Conservation (phyloP, 306 rosid species). For the Casuarina equisetifolia region DNA sequence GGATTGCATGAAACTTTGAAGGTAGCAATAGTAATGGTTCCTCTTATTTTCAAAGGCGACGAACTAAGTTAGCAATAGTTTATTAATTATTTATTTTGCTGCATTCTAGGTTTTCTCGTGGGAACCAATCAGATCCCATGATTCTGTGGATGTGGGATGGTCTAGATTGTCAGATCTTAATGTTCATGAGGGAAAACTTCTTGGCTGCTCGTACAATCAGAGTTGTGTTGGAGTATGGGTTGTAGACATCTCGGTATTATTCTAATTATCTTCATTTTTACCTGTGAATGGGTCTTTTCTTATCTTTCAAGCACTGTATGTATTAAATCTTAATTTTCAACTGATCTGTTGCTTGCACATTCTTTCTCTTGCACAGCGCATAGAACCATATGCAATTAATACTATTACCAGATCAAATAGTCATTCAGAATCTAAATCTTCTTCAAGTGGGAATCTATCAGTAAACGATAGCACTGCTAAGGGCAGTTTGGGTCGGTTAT, state of each 20-base stretch:
- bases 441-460: slow-evolving; percentile 61
- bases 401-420: slow-evolving; percentile 67
- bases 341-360: slow-evolving; percentile 25
- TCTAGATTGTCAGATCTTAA: slow-evolving; percentile 92
- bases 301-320: slow-evolving; percentile 24
- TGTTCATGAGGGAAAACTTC: slow-evolving; percentile 98
- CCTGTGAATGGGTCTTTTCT: slow-evolving; percentile 1
- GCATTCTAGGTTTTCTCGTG: slow-evolving; percentile 79
- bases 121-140: slow-evolving; percentile 96
- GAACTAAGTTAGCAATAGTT: slow-evolving; percentile 24
- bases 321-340: slow-evolving; percentile 25
- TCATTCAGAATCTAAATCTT: slow-evolving; percentile 71
- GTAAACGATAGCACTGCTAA: slow-evolving; percentile 66
- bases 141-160: slow-evolving; percentile 95
- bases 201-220: slow-evolving; percentile 97
- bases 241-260: slow-evolving; percentile 88
- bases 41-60: slow-evolving; percentile 10
- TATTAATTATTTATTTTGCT: slow-evolving; percentile 15
- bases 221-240: slow-evolving; percentile 99
- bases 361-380: slow-evolving; percentile 63
- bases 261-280: slow-evolving; percentile 17
- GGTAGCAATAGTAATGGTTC: slow-evolving; percentile 47
- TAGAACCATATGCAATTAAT: slow-evolving; percentile 76
- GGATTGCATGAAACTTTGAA: slow-evolving; percentile 98
- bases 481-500: slow-evolving; percentile 49